Evolutionary conservation across 176 grass and related monocot species (phyloP), one percentile per base, ranked within the genome.

Genomic region (Carex cristatella): DNA sequence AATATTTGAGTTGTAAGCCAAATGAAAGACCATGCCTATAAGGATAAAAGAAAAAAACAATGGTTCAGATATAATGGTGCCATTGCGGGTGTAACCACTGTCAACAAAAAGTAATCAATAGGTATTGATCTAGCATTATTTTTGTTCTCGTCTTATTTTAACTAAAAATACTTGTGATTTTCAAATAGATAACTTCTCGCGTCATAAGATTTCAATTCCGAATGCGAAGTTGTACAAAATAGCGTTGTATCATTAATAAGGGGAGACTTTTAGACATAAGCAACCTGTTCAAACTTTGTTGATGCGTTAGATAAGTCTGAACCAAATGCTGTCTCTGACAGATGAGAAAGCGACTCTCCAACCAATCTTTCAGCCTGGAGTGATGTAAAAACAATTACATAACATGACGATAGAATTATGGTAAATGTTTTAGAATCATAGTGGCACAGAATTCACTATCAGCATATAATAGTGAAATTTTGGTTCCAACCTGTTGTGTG

Each of bases 201-300:
- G 23, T 44, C 57, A 82, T 82, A 65, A 46, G 31, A 19, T 42
- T 63, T 5, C 15, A 61, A 60, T 46, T 63, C 12, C 1, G 42
- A 42, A 63, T 63, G 32, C 58, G 12, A 81, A 64, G 30, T 42
- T 42, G 27, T 19, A 32, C 40, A 64, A 63, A 44, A 12, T 5
- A 31, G 16, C n/a, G 11, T 64, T 65, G 18, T 19, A 31, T 81
- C 30, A 61, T 46, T 82, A 48, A 42, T 57, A 63, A 64, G 33
- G 15, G n/a, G 16, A 38, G 19, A 48, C 56, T 40, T 27, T 51
- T 56, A 81, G 72, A 81, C 65, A 77, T 65, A 78, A 85, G 23
- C 71, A 81, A 91, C 89, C 89, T 91, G 83, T 56, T 87, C 83
- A 85, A 88, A 86, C 79, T 83, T 88, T 69, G 75, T 60, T 38